Base-by-base conservation (phyloP, 2,329 filamentous ascomycete genomes). In the Diaporthe sp. region DNA sequence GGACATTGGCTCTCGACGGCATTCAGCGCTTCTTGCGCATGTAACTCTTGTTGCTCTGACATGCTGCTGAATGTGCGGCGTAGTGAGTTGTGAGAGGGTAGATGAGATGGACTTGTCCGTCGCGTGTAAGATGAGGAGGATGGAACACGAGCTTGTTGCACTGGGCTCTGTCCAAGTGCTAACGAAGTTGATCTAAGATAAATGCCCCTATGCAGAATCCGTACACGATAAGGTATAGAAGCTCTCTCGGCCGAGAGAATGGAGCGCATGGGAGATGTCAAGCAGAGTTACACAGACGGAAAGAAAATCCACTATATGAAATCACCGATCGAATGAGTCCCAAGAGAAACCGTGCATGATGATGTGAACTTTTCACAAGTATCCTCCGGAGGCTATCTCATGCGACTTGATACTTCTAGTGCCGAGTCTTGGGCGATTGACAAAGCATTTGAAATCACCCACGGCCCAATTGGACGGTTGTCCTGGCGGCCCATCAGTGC, bases 401-500 rank as follows among this genome's bases (percentile, higher is more conserved):
- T 31, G 51, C 37, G 60, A 47, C 8, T 42, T 55, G 58, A 55
- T 44, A 39, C 37, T 39, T 34, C 34, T 39, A 53, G 65, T 73
- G 55, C 71, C 74, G 65, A 74, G 71, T 76, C 42, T 47, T 49
- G 37, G 44, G 9, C 58, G 72, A 60, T 71, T 72, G 37, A 58
- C 65, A 75, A 76, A 72, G 75, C 57, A 75, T 76, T 76, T 70
- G 49, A 68, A 75, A 76, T 76, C 75, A 76, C 17, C 28, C 25
- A 37, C 22, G 17, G n/a, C 42, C 60, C 72, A 75, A 75, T 76
- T 74, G 75, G 71, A 51, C 47, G 42, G 65, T 53, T 8, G 4
- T 10, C 12, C 34, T 39, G 34, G 17, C 20, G 20, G 37, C 20
- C 55, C 65, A 63, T 28, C 28, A 8, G 31, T 15, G 25, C 57